Base-by-base conservation (phyloP, 192 early-diverging fungal genomes). In the Entomortierella beljakovae region DNA sequence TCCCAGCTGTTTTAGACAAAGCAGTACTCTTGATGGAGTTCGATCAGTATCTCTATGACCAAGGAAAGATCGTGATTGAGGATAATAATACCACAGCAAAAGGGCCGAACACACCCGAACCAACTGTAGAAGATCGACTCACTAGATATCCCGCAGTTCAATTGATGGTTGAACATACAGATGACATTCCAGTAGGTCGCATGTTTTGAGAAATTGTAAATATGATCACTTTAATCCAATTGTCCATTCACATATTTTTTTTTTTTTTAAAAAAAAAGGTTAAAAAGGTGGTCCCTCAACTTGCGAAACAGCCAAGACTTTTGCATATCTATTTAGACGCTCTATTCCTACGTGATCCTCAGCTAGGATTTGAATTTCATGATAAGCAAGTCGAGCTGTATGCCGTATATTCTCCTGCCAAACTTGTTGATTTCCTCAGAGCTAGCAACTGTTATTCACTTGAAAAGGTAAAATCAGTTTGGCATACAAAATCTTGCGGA, bases 301-400 rank as follows among this genome's bases (percentile, higher is more conserved):
- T 99, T 40, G 72, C 81, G 18, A 34, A 33, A 4, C 66, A 85
- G 33, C 85, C 84, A 3, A 71, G 88, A 57, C 93, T 87, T 38
- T 72, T 98, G 29, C 93, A 97, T 62, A 88, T 95, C 9, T 99
- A 98, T 83, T 77, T 99, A 69, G 96, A 99, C 79, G 92, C 95
- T 2, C 83, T 98, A n/a, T 95, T 93, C 64, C 51, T 84, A 4
- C 79, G 82, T 28, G 93, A 95, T 71, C 80, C 83, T 42, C 91
- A 92, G 57, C 71, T 90, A 23, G 88, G 91, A 11, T 87, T 83
- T 50, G 91, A 91, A 38, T 95, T 92, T 55, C 91, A 92, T 68
- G 88, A 95, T 61, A 40, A 88, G 13, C 93, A 95, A 67, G 89
- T 97, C 5, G 94, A 93, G 69, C 84, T 98, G n/a, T 98, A 97